Conservation (phyloP, 768 basidiomycete species). For the Trametes maxima region DNA sequence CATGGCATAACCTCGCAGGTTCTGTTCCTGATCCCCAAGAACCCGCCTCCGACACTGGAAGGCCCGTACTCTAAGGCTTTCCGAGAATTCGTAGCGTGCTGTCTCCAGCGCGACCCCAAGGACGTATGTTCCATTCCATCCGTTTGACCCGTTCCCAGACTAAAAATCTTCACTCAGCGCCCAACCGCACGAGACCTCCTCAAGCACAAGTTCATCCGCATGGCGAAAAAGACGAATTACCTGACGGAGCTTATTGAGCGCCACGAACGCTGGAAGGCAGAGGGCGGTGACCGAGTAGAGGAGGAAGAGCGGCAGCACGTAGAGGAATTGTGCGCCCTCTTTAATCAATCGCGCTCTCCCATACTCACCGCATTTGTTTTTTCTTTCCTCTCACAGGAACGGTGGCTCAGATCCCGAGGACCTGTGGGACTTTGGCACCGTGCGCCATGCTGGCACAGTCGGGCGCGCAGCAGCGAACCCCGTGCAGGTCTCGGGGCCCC, state of each 20-base stretch:
- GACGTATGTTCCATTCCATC: conserved; percentile 52
- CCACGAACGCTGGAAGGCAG: conserved; percentile 90
- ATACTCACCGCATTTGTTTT: conserved; percentile 1
- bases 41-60: conserved; percentile 89
- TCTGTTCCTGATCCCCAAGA: conserved; percentile 97
- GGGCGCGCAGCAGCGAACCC: conserved; percentile 61
- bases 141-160: neutral
- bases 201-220: conserved; percentile 93
- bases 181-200: conserved; percentile 94
- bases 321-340: conserved; percentile 63
- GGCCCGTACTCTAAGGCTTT: conserved; percentile 91
- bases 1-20: conserved; percentile 54
- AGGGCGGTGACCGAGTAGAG: conserved; percentile 77
- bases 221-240: conserved; percentile 94
- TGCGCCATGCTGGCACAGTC: conserved; percentile 76
- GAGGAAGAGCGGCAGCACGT: conserved; percentile 66
- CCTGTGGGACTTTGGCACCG: conserved; percentile 97
- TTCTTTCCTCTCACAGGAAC: conserved; percentile 40
- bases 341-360: neutral
- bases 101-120: conserved; percentile 91
- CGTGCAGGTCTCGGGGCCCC: conserved; percentile 63
- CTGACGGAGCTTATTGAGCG: conserved; percentile 95
- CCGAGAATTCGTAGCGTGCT: conserved; percentile 90
- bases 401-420: conserved; percentile 70
- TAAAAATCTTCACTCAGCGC: conserved; percentile 53